These are phyloP conservation scores for Pseudogymnoascus sp. DNA, from an alignment of 2,329 filamentous ascomycete species.

Conservation along the genomic window DNA sequence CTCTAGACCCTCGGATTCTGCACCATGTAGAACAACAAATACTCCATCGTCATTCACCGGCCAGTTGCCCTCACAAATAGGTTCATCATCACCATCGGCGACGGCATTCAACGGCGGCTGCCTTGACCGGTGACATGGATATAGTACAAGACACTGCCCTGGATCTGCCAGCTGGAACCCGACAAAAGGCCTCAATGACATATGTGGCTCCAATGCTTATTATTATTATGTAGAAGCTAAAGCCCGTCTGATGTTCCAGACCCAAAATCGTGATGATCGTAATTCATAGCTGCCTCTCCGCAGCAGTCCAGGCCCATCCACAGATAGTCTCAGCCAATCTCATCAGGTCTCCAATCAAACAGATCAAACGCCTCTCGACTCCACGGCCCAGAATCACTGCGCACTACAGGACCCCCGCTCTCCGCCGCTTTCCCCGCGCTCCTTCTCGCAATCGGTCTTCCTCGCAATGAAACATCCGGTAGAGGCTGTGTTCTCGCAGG, in stretches of 20 bases:
- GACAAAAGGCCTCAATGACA: not conserved
- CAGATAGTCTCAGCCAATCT: not conserved
- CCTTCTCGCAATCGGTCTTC: not conserved
- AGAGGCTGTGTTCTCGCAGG: not conserved
- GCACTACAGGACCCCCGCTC: not conserved
- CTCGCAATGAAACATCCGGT: not conserved
- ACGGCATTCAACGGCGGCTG: not conserved
- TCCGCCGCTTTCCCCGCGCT: not conserved
- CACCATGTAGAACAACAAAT: not conserved
- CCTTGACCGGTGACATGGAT: conserved; percentile 4
- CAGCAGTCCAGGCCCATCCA: conserved; percentile 1
- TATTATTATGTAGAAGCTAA: conserved; percentile 5
- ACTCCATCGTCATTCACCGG: not conserved
- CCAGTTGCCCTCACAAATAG: not conserved
- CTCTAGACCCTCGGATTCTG: not conserved
- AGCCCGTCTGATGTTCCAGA: not conserved
- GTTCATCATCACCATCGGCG: not conserved
- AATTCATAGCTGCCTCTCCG: not conserved
- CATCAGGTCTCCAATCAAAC: conserved; percentile 49
- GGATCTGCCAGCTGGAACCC: not conserved
- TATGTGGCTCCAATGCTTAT: conserved; percentile 3
- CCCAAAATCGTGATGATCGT: not conserved
- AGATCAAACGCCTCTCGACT: conserved; percentile 61
- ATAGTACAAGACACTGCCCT: not conserved
- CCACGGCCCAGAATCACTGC: conserved; percentile 44